Evolutionary conservation across 2,329 filamentous ascomycete species (phyloP).

Genomic region (Endoconidiophora polonica): DNA sequence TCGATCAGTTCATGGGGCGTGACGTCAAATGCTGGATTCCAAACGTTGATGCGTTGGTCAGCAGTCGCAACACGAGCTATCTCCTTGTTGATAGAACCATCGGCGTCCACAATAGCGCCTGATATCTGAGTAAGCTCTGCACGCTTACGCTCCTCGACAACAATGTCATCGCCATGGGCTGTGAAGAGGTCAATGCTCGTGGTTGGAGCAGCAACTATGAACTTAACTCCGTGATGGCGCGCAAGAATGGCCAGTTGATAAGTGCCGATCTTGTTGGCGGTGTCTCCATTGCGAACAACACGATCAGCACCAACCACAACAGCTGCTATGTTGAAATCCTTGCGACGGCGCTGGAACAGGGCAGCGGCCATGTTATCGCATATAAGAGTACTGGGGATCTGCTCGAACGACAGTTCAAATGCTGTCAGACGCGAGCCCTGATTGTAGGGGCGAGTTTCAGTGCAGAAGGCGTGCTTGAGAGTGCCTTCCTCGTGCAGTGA

Average conservation of each 20-base stretch:
- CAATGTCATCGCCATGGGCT: slow-evolving; percentile 58
- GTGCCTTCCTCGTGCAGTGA: slow-evolving; percentile 50
- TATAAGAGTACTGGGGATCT: slow-evolving; percentile 78
- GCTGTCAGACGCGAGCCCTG: slow-evolving; percentile 89
- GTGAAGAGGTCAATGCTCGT: slow-evolving; percentile 86
- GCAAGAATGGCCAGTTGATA: slow-evolving; percentile 87
- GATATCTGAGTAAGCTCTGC: slow-evolving; percentile 74
- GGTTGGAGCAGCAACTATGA: slow-evolving; percentile 83
- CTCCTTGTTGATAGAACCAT: slow-evolving; percentile 45
- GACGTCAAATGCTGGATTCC: slow-evolving; percentile 96
- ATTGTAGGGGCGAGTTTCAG: slow-evolving; percentile 94
- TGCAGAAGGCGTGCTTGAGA: slow-evolving; percentile 79
- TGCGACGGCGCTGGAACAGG: slow-evolving; percentile 49
- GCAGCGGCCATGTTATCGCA: slow-evolving; percentile 95
- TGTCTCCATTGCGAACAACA: slow-evolving; percentile 91
- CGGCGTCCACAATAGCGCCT: slow-evolving; percentile 51
- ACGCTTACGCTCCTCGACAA: slow-evolving; percentile 72
- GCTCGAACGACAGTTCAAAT: slow-evolving; percentile 89
- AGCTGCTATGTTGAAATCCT: slow-evolving; percentile 54
- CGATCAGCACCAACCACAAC: slow-evolving; percentile 91
- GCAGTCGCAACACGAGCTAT: slow-evolving; percentile 63
- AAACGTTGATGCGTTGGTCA: slow-evolving; percentile 61
- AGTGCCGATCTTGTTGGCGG: slow-evolving; percentile 96
- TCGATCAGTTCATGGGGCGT: slow-evolving; percentile 82
- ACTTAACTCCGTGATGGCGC: slow-evolving; percentile 74